Conservation (phyloP, 1,284 basidiomycete genomes). For the Cutaneotrichosporon sp. region DNA sequence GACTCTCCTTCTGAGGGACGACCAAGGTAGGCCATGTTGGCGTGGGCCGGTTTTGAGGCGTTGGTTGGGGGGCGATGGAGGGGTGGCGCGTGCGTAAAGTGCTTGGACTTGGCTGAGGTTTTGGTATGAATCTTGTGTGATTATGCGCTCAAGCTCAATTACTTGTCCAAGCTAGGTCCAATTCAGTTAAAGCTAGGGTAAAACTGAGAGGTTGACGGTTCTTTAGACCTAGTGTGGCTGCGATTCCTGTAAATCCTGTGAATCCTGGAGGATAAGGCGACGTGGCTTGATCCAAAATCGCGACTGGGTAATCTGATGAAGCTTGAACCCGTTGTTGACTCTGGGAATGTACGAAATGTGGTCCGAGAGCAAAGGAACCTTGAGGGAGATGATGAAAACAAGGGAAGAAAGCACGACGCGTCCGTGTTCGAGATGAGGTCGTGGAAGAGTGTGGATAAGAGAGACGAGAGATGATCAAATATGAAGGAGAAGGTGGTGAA, state of each 20-base stretch:
- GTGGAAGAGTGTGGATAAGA: neutral
- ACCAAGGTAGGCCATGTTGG: constrained; percentile 42
- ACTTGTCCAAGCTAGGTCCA: neutral
- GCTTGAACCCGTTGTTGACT: neutral
- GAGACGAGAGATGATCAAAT: neutral
- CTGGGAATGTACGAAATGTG: neutral
- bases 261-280: neutral
- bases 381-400: neutral
- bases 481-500: neutral
- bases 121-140: neutral
- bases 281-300: neutral
- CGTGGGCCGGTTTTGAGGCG: neutral
- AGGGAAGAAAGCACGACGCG: neutral
- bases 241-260: neutral
- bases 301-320: neutral
- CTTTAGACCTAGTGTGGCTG: neutral
- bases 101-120: neutral
- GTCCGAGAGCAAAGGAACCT: neutral
- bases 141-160: neutral
- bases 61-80: neutral
- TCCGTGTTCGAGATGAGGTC: neutral
- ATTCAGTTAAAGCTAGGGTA: neutral
- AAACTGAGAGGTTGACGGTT: neutral
- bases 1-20: constrained; percentile 51
- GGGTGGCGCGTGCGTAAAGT: neutral